Conservation (phyloP, 2,329 filamentous ascomycete genomes). For the Aspergillus sp. region DNA sequence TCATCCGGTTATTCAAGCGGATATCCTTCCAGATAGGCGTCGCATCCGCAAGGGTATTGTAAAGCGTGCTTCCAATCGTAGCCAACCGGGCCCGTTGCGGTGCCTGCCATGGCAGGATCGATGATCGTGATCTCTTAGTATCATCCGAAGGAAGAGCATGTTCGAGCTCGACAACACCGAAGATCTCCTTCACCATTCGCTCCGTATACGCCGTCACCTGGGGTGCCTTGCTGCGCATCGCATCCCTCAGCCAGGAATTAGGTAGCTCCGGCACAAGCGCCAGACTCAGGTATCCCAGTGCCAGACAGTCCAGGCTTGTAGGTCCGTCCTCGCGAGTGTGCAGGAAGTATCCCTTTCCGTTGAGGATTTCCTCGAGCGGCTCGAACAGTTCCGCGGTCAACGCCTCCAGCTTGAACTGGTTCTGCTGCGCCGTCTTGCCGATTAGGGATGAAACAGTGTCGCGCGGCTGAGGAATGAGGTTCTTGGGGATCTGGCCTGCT, state of each 20-base stretch:
- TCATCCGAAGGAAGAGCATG: slow-evolving; percentile 22
- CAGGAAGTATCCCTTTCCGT: slow-evolving; percentile 59
- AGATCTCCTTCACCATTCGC: slow-evolving; percentile 40
- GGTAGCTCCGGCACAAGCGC: slow-evolving; percentile 66
- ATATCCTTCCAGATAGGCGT: slow-evolving; percentile 41
- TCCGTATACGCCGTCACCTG: slow-evolving; percentile 49
- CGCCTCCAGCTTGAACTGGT: slow-evolving; percentile 74
- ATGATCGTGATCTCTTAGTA: slow-evolving; percentile 26
- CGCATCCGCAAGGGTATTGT: slow-evolving; percentile 39
- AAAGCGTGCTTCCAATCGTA: slow-evolving; percentile 37
- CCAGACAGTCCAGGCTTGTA: slow-evolving; percentile 74
- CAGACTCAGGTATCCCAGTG: slow-evolving; percentile 75
- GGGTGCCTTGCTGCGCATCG: slow-evolving; percentile 55
- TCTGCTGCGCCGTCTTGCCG: slow-evolving; percentile 67
- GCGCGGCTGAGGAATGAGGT: slow-evolving; percentile 57
- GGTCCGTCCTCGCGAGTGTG: slow-evolving; percentile 47
- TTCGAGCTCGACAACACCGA: slow-evolving; percentile 34
- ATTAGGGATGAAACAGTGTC: slow-evolving; percentile 64
- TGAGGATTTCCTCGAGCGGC: slow-evolving; percentile 67
- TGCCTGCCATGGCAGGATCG: slow-evolving; percentile 38
- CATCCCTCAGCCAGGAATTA: slow-evolving; percentile 63
- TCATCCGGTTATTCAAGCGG: slow-evolving; percentile 41
- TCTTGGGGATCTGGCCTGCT: slow-evolving; percentile 45
- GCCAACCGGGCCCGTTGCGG: slow-evolving; percentile 35
- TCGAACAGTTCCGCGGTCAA: slow-evolving; percentile 71